Evolutionary conservation across 2,329 filamentous ascomycete species (phyloP).

Genomic region (Tolypocladium tropicale): DNA sequence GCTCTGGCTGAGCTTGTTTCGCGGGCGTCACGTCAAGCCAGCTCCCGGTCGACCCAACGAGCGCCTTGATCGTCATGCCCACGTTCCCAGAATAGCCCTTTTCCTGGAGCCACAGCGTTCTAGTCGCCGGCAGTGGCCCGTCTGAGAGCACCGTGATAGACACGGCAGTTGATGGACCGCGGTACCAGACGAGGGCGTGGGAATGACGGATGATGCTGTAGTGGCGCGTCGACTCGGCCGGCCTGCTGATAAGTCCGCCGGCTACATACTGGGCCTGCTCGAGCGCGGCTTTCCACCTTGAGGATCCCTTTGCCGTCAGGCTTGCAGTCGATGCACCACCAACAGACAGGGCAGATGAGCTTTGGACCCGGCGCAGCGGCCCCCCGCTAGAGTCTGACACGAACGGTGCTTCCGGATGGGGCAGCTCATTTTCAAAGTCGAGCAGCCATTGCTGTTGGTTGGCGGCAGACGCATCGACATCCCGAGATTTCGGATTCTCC

Average conservation of each 20-base stretch:
- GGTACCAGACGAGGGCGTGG: conserved; percentile 53
- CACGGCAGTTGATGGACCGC: conserved; percentile 52
- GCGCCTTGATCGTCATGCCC: conserved; percentile 55
- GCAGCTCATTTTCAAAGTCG: neutral
- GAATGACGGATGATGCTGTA: conserved; percentile 59
- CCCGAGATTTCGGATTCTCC: neutral
- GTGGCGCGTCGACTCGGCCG: conserved; percentile 54
- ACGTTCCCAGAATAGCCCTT: conserved; percentile 59
- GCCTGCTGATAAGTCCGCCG: conserved; percentile 52
- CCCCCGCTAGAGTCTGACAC: neutral
- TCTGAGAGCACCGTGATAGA: conserved; percentile 55
- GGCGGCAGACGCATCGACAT: neutral
- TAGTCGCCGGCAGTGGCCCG: conserved; percentile 40
- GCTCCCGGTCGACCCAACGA: conserved; percentile 45
- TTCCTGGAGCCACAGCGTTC: conserved; percentile 57
- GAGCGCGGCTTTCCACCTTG: conserved; percentile 36
- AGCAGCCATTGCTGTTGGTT: neutral
- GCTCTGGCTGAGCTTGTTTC: conserved; percentile 30
- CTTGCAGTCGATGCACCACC: neutral
- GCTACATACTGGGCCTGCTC: conserved; percentile 55
- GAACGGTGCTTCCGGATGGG: neutral
- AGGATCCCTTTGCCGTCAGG: conserved; percentile 7
- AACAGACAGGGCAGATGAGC: conserved; percentile 18
- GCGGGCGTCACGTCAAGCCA: conserved; percentile 62
- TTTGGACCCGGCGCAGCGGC: conserved; percentile 18